Conservation (phyloP, 108 stramenopile species). For the Conticribra guillardii region DNA sequence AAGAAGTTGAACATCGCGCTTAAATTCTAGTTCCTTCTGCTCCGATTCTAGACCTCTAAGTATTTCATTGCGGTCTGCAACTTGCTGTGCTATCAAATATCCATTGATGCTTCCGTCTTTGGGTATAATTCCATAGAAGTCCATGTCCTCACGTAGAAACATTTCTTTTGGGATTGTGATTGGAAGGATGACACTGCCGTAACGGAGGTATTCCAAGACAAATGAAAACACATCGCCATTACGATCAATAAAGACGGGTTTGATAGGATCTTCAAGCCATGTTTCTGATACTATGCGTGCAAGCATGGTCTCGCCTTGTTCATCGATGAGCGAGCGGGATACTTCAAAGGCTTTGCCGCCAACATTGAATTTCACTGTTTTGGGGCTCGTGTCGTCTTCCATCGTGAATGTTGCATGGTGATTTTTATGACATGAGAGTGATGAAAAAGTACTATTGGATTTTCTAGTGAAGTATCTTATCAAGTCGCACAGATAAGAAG, state of each 20-base stretch:
- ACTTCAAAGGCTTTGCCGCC: slow-evolving; percentile 18
- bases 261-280: slow-evolving; percentile 15
- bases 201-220: slow-evolving; percentile 16
- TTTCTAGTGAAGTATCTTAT: too few species aligned
- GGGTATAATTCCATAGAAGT: slow-evolving; percentile 17
- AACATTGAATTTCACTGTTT: slow-evolving; percentile 11
- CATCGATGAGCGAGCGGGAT: slow-evolving; percentile 10
- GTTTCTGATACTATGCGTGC: slow-evolving; percentile 21
- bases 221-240: background rate
- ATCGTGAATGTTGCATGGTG: too few species aligned
- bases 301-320: slow-evolving; percentile 12
- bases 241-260: slow-evolving; percentile 24
- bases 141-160: slow-evolving; percentile 27
- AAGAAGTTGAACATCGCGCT: too few species aligned
- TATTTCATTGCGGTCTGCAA: too few species aligned
- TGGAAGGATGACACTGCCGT: slow-evolving; percentile 2
- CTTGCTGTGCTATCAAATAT: background rate
- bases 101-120: background rate
- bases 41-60: too few species aligned
- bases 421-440: too few species aligned
- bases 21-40: too few species aligned
- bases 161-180: background rate
- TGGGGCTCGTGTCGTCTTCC: background rate
- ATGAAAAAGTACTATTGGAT: too few species aligned
- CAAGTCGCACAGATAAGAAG: too few species aligned